Conservation (phyloP, 805 yeast genomes). For the Yamadazyma nakazawae region DNA sequence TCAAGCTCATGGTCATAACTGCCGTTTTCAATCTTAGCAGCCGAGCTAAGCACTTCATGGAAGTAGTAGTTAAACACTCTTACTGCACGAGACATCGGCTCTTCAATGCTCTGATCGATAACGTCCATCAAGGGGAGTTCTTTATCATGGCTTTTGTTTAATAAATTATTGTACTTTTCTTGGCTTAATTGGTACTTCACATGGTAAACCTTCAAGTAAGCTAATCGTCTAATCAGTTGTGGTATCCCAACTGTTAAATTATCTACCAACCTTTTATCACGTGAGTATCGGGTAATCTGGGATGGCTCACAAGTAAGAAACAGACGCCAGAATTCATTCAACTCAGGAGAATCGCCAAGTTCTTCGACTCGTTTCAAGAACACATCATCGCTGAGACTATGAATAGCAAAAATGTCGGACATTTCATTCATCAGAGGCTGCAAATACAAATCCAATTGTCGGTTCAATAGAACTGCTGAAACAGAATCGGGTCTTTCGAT, state of each 20-base stretch:
- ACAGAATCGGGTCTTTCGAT: not conserved
- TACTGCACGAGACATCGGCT: slow-evolving; percentile 22
- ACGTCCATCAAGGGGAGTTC: slow-evolving; percentile 4
- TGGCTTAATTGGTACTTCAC: slow-evolving; percentile 28
- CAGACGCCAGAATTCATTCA: slow-evolving; percentile 9
- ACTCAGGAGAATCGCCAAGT: not conserved
- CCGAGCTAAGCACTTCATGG: slow-evolving; percentile 19
- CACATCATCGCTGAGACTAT: slow-evolving; percentile 9
- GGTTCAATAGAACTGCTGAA: slow-evolving; percentile 2
- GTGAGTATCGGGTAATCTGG: slow-evolving; percentile 8
- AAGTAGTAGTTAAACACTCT: slow-evolving; percentile 31
- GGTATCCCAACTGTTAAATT: slow-evolving; percentile 31
- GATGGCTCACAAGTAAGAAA: slow-evolving; percentile 8
- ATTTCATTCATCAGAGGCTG: slow-evolving; percentile 25
- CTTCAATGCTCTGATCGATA: slow-evolving; percentile 15
- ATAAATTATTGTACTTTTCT: slow-evolving; percentile 27
- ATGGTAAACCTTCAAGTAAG: slow-evolving; percentile 32
- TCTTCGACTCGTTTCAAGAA: slow-evolving; percentile 4
- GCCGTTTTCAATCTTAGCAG: not conserved
- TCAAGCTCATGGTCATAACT: not conserved
- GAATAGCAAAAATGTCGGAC: slow-evolving; percentile 16
- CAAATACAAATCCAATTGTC: slow-evolving; percentile 21
- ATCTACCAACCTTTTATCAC: slow-evolving; percentile 17
- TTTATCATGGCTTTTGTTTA: slow-evolving; percentile 21
- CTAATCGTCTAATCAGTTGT: slow-evolving; percentile 23